Base-by-base conservation (phyloP, 1,284 basidiomycete species). In the Trichosporon faecale region DNA sequence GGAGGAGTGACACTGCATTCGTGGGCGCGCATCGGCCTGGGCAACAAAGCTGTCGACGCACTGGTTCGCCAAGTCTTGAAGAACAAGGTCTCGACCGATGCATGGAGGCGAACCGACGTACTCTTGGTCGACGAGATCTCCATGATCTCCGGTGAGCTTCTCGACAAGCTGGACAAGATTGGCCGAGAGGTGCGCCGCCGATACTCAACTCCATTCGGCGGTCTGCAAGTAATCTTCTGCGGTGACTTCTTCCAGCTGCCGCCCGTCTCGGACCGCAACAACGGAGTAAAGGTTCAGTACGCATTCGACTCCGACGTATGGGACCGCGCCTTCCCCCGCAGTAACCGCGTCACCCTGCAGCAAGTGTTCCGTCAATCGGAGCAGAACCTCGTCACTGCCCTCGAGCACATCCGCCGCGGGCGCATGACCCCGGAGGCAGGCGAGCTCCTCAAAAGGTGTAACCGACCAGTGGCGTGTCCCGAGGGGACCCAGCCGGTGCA, bases 81-180 rank as follows among this genome's bases (percentile, higher is more conserved):
- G 70, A 81, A 83, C 66, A 78, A 78, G 11, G 78, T 77, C 18
- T 81, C 86, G 0, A 46, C 67, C 0, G 78, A 84, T 9, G 83
- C 89, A 33, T 92, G 91, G 91, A 71, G 73, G 44, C 74, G 77
- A 0, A 86, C 86, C 1, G 79, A 85, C 65, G 88, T 88, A 9
- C 81, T 92, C 31, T 86, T 92, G 68, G 87, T 92, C 31, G 91
- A 92, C 73, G 91, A 92, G 80, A 88, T 89, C 25, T 89, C 88
- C 0, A 89, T 89, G 88, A 82, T 89, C 44, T 86, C 88, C 61
- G 88, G 85, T 0, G 80, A 79, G 7, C 76, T 89, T 1, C 93
- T 98, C 74, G 95, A 98, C 79, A 95, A 95, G 77, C 86, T 98
- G 68, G 89, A 89, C 52, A 84, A 87, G 29, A 88, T 94, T 66